Conservation (phyloP, 257 asterid genomes). For the Solanum peruvianum region DNA sequence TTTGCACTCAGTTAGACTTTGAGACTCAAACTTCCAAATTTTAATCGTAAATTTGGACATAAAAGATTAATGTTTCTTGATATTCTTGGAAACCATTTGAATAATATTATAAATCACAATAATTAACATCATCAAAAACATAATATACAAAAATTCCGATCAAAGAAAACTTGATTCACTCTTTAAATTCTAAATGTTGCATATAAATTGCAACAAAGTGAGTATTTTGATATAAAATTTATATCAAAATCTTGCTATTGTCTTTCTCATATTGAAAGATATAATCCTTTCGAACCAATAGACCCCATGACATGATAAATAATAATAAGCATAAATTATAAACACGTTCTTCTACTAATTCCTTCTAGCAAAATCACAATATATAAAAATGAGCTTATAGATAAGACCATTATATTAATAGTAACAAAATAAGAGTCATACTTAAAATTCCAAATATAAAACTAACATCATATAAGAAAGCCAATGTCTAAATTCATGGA, state of each 20-base stretch:
- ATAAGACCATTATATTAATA: neutral
- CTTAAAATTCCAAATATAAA: constrained; percentile 19
- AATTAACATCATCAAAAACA: neutral
- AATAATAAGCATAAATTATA: neutral
- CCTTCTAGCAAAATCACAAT: neutral
- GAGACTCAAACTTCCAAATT: neutral
- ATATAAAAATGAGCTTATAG: neutral
- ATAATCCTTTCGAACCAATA: neutral
- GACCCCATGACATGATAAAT: neutral
- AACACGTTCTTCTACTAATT: neutral
- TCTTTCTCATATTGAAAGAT: neutral
- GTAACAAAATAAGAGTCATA: constrained; percentile 8
- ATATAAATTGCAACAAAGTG: neutral
- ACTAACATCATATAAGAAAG: neutral
- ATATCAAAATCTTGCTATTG: neutral
- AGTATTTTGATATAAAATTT: neutral
- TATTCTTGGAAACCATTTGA: neutral
- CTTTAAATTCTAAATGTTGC: neutral
- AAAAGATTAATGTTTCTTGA: neutral
- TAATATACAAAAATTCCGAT: neutral
- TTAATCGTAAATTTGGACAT: accelerated
- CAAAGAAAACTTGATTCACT: neutral
- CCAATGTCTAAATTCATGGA: neutral
- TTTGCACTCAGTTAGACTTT: neutral
- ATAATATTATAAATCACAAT: neutral